Evolutionary conservation across 2,329 filamentous ascomycete genomes (phyloP), one percentile per base, ranked within the genome.

Genomic region (Rhinocladiella mackenziei): DNA sequence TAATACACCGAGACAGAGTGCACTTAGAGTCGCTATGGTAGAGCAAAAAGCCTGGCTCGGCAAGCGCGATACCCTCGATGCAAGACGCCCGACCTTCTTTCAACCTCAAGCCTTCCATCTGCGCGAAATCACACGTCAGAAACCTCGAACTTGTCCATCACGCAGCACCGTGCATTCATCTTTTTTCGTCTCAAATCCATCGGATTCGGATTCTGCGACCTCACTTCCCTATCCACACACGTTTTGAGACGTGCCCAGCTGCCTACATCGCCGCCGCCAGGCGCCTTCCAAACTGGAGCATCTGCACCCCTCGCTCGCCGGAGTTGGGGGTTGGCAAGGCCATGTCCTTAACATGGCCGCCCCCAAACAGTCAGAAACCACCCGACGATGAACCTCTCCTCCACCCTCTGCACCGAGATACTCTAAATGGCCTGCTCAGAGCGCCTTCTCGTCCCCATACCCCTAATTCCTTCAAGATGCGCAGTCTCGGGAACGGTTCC

Each of bases 321-420:
- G 62, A 67, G 60, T 63, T 62, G 60, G 62, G 67, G 67, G 67
- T 41, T 44, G 43, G 43, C 41, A 36, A 64, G 66, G 67, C 68
- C 65, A 84, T 84, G 80, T 81, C 81, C 65, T 71, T 81, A 71
- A 70, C 76, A 73, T 85, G 83, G 82, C 75, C 75, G 53, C 73
- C 79, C 58, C 75, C 79, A 58, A 72, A 74, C 51, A 68, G 75
- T 60, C 76, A 56, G 40, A 56, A 54, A 55, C 75, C 73, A 62
- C 70, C 76, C 59, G 81, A 85, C 62, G 80, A 86, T 72, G 81
- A 85, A 62, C 79, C 85, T 72, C 72, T 59, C 60, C 45, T 64
- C 15, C 45, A 51, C 31, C 36, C 39, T 31, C 34, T 55, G 26
- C 50, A 50, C 33, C 39, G 45, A 39, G 62, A 65, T 39, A 60